A percentile compares a stretch with the other conserved stretches of the same genome.
phyloP scores from a whole-genome alignment of 805 yeast genomes.

The Yamadazyma phyllophila region DNA sequence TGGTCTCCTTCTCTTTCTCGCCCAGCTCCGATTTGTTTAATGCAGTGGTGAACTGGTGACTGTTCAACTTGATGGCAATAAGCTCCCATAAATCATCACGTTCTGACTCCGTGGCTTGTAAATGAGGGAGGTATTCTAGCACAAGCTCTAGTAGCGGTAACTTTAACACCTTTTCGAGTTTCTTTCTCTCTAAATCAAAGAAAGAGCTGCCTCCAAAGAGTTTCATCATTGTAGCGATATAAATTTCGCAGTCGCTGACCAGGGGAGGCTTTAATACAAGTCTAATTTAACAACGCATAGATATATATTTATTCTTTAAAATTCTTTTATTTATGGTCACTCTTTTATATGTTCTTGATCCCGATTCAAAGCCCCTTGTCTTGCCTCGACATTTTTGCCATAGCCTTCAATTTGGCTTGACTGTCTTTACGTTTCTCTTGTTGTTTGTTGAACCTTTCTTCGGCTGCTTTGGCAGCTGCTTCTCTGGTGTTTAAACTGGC shows the following conservation, averaged over 20 bases:
- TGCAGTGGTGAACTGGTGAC: constrained; percentile 16
- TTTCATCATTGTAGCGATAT: constrained; percentile 2
- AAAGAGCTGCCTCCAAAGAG: constrained; percentile 21
- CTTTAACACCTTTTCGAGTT: constrained; percentile 21
- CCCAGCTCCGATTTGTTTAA: constrained; percentile 6
- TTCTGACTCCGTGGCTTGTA: constrained; percentile 23
- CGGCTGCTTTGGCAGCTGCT: constrained; percentile 43
- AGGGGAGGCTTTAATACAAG: too few relatives aligned
- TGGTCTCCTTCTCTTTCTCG: neutral
- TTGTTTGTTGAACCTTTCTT: constrained; percentile 28
- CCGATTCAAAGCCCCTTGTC: constrained; percentile 26
- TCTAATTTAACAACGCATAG: too few relatives aligned
- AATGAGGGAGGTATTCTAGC: constrained; percentile 29
- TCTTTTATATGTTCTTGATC: too few relatives aligned
- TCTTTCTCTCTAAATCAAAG: constrained; percentile 24
- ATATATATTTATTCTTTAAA: too few relatives aligned
- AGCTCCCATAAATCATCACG: constrained; percentile 33
- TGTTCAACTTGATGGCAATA: constrained; percentile 32
- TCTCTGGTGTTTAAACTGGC: constrained; percentile 17
- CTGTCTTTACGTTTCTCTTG: constrained; percentile 28
- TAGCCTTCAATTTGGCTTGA: constrained; percentile 27
- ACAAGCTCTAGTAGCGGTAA: constrained; percentile 29
- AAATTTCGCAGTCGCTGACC: constrained; percentile 17
- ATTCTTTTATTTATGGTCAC: constrained; percentile 28
- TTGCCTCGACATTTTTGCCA: constrained; percentile 27